Base-by-base conservation (phyloP, 768 basidiomycete genomes). In the Boletus reticuloceps region DNA sequence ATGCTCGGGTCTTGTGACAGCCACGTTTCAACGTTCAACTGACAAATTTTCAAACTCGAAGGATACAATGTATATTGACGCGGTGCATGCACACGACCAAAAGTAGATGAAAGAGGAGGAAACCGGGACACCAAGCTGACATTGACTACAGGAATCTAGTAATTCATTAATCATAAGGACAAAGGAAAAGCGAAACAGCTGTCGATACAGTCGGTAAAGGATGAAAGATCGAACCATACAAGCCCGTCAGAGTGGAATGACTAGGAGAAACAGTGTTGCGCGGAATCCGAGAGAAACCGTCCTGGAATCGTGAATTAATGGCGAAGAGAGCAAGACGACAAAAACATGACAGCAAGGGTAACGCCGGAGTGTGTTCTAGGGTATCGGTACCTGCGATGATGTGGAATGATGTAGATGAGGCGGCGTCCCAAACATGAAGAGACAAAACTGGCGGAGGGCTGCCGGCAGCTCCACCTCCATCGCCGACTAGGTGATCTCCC, bases 401-500 rank as follows among this genome's bases (percentile, higher is more conserved):
- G 58, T 32, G 42, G 40, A 54, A 51, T 49, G 31, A 51, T 45
- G 50, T 51, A 43, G 20, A 54, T n/a, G 54, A 60, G 50, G 55
- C 20, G 36, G 25, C 11, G 53, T 65, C 55, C 39, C 43, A 45
- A 51, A 41, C 16, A 31, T 50, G 53, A 59, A 37, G 22, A 59
- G 22, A 54, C 27, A 48, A 46, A 37, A 50, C 17, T 10, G n/a
- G 38, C 19, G 34, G 12, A 43, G 40, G 44, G 64, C 56, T 58
- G 60, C 55, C 53, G 45, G 69, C 66, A 69, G 63, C 44, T 22
- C 57, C 25, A 22, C 22, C 22, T 38, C 17, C 19, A 37, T 44
- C 29, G 34, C 47, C 36, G 16, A 47, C 68, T 69, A 88, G 48
- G 75, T 73, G 50, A 90, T 78, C 75, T 94, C 91, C 63, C 92